phyloP scores from a whole-genome alignment of 2,329 filamentous ascomycete species.

The Hypoxylon sp. region DNA sequence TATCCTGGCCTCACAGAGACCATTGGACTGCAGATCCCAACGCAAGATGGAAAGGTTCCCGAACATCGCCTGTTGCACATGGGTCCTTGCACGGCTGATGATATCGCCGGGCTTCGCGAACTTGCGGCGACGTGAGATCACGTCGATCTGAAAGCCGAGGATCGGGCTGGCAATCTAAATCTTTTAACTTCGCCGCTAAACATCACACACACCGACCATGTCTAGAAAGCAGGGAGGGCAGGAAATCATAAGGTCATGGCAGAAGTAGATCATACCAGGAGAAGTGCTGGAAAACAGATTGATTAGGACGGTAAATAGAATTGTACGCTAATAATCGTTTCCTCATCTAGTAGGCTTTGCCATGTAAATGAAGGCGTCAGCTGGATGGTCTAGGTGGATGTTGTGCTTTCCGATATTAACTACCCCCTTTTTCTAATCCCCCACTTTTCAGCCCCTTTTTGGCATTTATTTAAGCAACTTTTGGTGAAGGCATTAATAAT shows the following conservation, averaged over 20 bases:
- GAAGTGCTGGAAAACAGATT: too few species aligned
- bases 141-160: too few species aligned
- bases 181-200: too few species aligned
- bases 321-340: too few species aligned
- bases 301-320: too few species aligned
- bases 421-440: not conserved
- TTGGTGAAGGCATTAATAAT: not conserved
- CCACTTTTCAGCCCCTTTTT: not conserved
- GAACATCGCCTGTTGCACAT: slow-evolving; percentile 50
- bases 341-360: too few species aligned
- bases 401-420: not conserved
- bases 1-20: slow-evolving; percentile 27
- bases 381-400: not conserved
- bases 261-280: too few species aligned
- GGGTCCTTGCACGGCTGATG: slow-evolving; percentile 52
- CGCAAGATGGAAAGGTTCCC: slow-evolving; percentile 17
- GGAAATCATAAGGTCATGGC: too few species aligned
- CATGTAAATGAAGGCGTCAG: too few species aligned
- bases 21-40: slow-evolving; percentile 26
- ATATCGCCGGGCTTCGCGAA: slow-evolving; percentile 41
- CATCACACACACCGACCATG: too few species aligned
- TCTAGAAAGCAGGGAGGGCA: too few species aligned
- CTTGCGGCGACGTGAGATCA: not conserved
- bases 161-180: too few species aligned
- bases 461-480: not conserved